phyloP scores from a whole-genome alignment of 495 filamentous ascomycete genomes.

The Penicillium egyptiacum region DNA sequence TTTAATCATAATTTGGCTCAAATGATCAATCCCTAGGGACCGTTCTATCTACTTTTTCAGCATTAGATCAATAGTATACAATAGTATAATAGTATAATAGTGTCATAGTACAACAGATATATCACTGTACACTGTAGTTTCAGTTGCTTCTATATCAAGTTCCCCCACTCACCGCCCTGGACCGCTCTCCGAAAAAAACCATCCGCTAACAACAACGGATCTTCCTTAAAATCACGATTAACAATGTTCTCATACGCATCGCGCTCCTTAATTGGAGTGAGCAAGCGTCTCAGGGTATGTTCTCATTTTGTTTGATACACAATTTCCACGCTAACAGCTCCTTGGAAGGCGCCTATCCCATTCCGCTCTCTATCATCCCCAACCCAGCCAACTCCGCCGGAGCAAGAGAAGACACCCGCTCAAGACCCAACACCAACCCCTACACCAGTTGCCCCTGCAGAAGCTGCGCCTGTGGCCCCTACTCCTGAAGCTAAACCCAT shows the following conservation, averaged over 20 bases:
- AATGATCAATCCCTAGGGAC: background rate
- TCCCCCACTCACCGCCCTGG: slow-evolving; percentile 9
- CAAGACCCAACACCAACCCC: slow-evolving; percentile 7
- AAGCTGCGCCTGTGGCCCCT: background rate
- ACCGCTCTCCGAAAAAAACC: slow-evolving; percentile 10
- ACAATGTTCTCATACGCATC: slow-evolving; percentile 31
- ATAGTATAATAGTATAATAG: background rate
- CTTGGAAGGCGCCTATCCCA: slow-evolving; percentile 23
- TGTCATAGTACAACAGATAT: background rate
- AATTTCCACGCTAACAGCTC: slow-evolving; percentile 2
- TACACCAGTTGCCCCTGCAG: slow-evolving; percentile 1
- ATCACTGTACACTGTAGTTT: background rate
- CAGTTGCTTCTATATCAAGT: background rate
- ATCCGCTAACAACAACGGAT: slow-evolving; percentile 10
- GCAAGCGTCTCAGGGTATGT: slow-evolving; percentile 25
- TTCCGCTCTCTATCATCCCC: slow-evolving; percentile 30
- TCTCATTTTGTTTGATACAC: background rate
- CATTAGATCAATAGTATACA: too few relatives aligned
- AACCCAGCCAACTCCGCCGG: slow-evolving; percentile 20
- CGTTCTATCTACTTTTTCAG: background rate
- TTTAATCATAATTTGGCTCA: background rate
- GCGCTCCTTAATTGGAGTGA: slow-evolving; percentile 28
- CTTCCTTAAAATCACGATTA: slow-evolving; percentile 5
- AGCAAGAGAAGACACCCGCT: slow-evolving; percentile 18
- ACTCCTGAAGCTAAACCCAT: background rate